phyloP scores from a whole-genome alignment of 1,139 yeast species.

The Trichomonascaceae sp. region DNA sequence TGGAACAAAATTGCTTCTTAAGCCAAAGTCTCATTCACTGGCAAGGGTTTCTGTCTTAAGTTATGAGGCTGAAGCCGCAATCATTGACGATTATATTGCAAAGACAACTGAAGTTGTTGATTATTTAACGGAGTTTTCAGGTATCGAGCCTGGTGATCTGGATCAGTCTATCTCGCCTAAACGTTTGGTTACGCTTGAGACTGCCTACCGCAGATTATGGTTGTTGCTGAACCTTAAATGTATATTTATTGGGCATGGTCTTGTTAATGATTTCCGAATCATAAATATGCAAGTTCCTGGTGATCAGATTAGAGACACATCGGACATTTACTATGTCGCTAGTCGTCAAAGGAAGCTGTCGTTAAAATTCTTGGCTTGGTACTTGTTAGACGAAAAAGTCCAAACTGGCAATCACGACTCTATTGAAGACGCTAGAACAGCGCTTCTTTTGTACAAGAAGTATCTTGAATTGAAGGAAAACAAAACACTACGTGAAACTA shows the following conservation, averaged over 20 bases:
- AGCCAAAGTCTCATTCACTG: conserved; percentile 70
- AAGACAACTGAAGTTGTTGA: conserved; percentile 65
- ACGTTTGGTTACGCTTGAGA: conserved; percentile 71
- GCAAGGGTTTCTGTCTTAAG: conserved; percentile 88
- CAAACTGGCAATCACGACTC: conserved; percentile 96
- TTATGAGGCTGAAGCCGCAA: conserved; percentile 71
- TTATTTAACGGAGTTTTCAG: conserved; percentile 84
- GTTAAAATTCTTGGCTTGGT: conserved; percentile 83
- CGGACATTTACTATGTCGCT: conserved; percentile 67
- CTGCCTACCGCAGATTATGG: conserved; percentile 88
- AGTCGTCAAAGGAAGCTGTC: conserved; percentile 71
- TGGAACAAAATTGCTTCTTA: conserved; percentile 62
- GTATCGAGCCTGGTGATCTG: conserved; percentile 87
- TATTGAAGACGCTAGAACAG: conserved; percentile 90
- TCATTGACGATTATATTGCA: conserved; percentile 88
- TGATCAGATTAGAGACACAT: conserved; percentile 83
- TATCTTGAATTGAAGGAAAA: conserved; percentile 54
- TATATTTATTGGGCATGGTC: conserved; percentile 91
- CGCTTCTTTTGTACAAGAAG: conserved; percentile 67
- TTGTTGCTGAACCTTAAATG: conserved; percentile 81
- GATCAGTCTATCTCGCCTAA: conserved; percentile 63
- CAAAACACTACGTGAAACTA: conserved; percentile 55
- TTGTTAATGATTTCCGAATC: conserved; percentile 84
- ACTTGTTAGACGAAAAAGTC: conserved; percentile 64
- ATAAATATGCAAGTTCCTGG: conserved; percentile 86